Conservation (phyloP, 148 eudicot species). For the Cornus florida region DNA sequence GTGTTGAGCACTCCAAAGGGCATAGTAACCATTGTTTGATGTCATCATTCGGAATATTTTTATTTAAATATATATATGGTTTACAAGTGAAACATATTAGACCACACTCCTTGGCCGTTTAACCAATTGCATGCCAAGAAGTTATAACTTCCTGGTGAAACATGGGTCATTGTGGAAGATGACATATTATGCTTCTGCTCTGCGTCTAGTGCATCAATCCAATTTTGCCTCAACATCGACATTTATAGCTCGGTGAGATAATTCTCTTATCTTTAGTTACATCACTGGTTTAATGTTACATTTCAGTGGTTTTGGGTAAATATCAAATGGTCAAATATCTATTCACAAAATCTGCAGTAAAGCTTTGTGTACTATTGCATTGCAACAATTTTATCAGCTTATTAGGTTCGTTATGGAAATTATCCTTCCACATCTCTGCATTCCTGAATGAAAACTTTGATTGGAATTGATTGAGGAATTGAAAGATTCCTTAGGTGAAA, state of each 20-base stretch:
- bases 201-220: constrained; percentile 86
- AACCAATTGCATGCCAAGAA: no score
- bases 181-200: constrained; percentile 86
- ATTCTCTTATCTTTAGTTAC: not conserved
- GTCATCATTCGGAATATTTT: no score
- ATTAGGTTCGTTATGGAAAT: not conserved
- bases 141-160: no score
- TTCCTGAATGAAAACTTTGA: not conserved
- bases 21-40: no score
- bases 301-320: not conserved
- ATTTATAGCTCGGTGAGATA: constrained; percentile 89
- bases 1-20: no score
- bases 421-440: not conserved
- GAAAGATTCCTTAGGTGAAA: no score
- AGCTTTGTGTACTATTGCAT: not conserved
- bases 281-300: not conserved
- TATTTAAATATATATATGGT: no score
- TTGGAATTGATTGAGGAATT: no score
- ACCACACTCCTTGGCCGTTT: no score
- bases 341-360: not conserved
- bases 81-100: no score
- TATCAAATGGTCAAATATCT: not conserved
- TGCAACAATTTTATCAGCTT: not conserved
- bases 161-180: no score
- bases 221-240: constrained; percentile 94